Base-by-base conservation (phyloP, 768 basidiomycete genomes). In the Leucocoprinus leucothites region DNA sequence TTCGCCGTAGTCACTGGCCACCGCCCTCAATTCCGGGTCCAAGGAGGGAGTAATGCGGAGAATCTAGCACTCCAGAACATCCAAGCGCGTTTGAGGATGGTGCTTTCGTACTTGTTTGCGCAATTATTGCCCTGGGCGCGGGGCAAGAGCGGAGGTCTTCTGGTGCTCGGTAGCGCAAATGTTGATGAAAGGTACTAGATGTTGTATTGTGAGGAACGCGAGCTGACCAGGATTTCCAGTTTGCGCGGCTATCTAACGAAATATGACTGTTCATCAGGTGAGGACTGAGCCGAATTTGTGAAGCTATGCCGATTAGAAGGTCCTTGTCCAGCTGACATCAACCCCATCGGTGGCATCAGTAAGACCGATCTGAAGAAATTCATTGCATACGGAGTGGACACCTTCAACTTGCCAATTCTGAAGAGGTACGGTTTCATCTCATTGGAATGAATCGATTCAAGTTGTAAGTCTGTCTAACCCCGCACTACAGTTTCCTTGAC, bases 11-110 rank as follows among this genome's bases (percentile, higher is more conserved):
- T 98, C 7, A 98, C 95, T 14, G 77, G 78, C 3, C 61, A 60
- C 44, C 68, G 70, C 25, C 81, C 81, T 4, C 82, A 79, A 51
- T 99, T 94, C 73, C 83, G 87, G 48, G 87, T 82, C 1, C 90
- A 97, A 57, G 97, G 97, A 2, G 97, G 97, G 0, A 77, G 84
- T 5, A 70, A 71, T 18, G 89, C 91, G 13, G 97, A 98, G 77
- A 99, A 98, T 68, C 74, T 98, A 21, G 97, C 97, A 3, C 72
- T 98, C 68, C 97, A 99, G 69, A 99, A 99, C 65, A 98, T 99
- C 38, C 96, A 95, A 86, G 97, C 97, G 11, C 79, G 96, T 47
- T 67, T 98, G 49, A 78, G 97, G 7, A 99, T 99, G 97, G 89
- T 99, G 2, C 69, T 98, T 16, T 82, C 93, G 1, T 98, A 98